Percentiles rank a stretch among this genome's conserved stretches.
Conservation (phyloP, 495 filamentous ascomycete species). For the Penicillium maclennaniae region DNA sequence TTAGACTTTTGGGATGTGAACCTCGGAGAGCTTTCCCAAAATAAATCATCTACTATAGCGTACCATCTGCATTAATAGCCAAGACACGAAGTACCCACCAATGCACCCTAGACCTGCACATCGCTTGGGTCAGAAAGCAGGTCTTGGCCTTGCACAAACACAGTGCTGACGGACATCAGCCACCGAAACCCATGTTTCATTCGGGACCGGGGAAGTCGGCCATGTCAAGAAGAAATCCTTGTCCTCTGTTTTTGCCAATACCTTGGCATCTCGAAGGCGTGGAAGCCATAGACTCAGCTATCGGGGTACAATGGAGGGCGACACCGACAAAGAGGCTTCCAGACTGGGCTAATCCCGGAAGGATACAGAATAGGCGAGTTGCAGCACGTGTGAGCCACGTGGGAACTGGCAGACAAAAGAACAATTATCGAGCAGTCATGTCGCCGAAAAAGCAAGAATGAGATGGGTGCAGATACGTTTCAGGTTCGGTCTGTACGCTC, state of each 20-base stretch:
- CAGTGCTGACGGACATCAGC: constrained; percentile 22
- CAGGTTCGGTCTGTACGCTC: constrained; percentile 1
- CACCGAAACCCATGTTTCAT: constrained; percentile 4
- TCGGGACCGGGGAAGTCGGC: neutral
- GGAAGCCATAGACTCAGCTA: neutral
- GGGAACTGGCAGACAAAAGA: constrained; percentile 6
- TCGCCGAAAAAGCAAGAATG: neutral
- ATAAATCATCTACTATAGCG: neutral
- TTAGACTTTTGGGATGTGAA: neutral
- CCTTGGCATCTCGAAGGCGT: neutral
- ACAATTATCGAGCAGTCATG: neutral
- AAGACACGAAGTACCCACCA: neutral
- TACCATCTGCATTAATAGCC: neutral
- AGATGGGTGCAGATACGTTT: neutral
- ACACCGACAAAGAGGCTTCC: neutral
- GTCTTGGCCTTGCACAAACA: constrained; percentile 19
- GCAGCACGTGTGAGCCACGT: constrained; percentile 29
- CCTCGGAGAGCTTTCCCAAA: neutral
- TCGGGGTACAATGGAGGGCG: constrained; percentile 16
- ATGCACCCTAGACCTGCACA: neutral
- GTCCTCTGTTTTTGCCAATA: neutral
- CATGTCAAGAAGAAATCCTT: neutral
- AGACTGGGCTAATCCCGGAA: constrained; percentile 10
- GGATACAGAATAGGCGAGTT: constrained; percentile 25
- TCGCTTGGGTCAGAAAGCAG: neutral